A percentile compares a stretch with the other conserved stretches of the same genome.
Conservation (phyloP, 2,329 filamentous ascomycete species). For the Sporothrix brasiliensis region DNA sequence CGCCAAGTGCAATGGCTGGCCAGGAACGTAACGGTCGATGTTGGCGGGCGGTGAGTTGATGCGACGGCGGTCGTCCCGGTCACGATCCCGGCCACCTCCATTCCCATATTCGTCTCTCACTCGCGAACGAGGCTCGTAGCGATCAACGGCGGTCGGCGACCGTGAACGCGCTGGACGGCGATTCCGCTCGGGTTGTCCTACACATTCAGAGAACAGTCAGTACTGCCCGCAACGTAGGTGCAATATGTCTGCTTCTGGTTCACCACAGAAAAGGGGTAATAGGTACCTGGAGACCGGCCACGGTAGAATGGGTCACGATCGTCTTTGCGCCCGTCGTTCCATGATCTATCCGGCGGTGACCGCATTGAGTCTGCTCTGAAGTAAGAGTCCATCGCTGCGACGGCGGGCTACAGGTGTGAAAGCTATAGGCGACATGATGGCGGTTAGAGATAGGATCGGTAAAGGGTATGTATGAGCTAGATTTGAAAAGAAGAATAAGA, state of each 20-base stretch:
- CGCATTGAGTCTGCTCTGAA: conserved; percentile 56
- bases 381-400: conserved; percentile 57
- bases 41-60: conserved; percentile 66
- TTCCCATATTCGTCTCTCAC: conserved; percentile 66
- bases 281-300: conserved; percentile 70
- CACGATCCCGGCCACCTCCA: conserved; percentile 39
- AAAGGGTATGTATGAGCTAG: neutral
- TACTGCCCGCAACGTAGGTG: neutral
- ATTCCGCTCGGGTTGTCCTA: conserved; percentile 59
- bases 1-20: conserved; percentile 58
- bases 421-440: conserved; percentile 49
- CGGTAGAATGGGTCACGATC: conserved; percentile 66
- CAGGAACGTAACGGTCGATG: conserved; percentile 84
- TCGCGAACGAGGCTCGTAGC: conserved; percentile 72
- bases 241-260: neutral
- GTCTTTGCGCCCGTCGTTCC: conserved; percentile 57
- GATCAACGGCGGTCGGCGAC: conserved; percentile 71
- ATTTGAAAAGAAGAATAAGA: conserved; percentile 6
- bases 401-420: neutral
- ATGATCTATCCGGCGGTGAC: conserved; percentile 58
- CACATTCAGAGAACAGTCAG: conserved; percentile 28
- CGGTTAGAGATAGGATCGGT: conserved; percentile 55
- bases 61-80: conserved; percentile 63
- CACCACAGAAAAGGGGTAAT: neutral
- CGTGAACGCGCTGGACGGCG: conserved; percentile 67